phyloP scores from a whole-genome alignment of 2,329 filamentous ascomycete genomes.

The Apiospora arundinis region DNA sequence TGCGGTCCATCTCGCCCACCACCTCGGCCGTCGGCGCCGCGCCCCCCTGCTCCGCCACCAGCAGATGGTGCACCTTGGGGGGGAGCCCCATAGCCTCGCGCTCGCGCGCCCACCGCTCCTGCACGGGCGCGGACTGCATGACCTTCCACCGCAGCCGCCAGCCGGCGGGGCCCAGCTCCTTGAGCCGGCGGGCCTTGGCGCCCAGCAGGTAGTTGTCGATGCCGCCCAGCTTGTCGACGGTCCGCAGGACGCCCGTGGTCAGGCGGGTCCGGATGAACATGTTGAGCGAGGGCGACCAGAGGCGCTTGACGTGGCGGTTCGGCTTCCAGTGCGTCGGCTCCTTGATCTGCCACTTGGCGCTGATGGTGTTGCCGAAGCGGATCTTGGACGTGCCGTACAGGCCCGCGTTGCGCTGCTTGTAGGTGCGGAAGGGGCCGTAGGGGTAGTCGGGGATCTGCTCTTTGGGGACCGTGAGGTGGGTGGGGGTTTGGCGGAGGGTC shows the following conservation, averaged over 20 bases:
- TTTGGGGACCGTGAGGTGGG: conserved; percentile 47
- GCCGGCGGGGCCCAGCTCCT: conserved; percentile 86
- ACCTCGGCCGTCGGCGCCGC: conserved; percentile 38
- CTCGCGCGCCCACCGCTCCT: conserved; percentile 70
- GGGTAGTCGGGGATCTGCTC: conserved; percentile 69
- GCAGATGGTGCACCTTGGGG: conserved; percentile 38
- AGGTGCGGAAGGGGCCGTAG: conserved; percentile 71
- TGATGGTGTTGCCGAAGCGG: conserved; percentile 81
- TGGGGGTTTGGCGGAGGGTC: conserved; percentile 35
- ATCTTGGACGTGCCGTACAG: conserved; percentile 75
- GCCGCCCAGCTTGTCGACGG: conserved; percentile 84
- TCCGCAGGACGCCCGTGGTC: conserved; percentile 72
- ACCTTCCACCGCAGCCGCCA: conserved; percentile 91
- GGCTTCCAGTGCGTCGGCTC: conserved; percentile 74
- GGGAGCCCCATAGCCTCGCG: conserved; percentile 70
- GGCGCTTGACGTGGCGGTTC: conserved; percentile 72
- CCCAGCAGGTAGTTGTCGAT: conserved; percentile 92
- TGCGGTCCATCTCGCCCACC: conserved; percentile 49
- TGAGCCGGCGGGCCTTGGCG: conserved; percentile 76
- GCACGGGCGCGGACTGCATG: conserved; percentile 76
- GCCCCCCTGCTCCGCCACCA: conserved; percentile 34
- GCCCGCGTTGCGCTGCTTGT: conserved; percentile 81
- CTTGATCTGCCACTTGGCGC: conserved; percentile 71
- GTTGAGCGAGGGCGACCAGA: conserved; percentile 69
- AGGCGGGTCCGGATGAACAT: conserved; percentile 71